phyloP scores from a whole-genome alignment of 495 filamentous ascomycete species.

The Staphylotrichum longicolle region DNA sequence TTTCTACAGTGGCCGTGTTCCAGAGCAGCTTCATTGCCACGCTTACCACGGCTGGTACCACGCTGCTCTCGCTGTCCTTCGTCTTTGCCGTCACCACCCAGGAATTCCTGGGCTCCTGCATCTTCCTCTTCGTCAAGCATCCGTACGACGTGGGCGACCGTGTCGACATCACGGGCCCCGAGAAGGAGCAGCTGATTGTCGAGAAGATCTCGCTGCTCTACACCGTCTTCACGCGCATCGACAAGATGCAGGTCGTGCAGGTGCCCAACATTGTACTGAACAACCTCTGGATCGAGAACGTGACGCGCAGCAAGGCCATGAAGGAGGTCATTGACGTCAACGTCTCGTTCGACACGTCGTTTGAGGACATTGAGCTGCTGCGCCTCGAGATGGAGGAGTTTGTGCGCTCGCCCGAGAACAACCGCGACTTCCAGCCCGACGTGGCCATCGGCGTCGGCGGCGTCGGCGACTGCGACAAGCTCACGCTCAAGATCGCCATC shows the following conservation, averaged over 20 bases:
- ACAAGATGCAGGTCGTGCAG: conserved; percentile 79
- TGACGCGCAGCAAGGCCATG: conserved; percentile 87
- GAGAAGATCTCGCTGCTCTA: conserved; percentile 93
- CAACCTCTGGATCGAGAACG: conserved; percentile 88
- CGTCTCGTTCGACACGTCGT: conserved; percentile 78
- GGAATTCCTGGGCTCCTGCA: conserved; percentile 91
- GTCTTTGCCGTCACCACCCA: conserved; percentile 88
- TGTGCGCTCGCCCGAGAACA: conserved; percentile 81
- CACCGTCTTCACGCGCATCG: conserved; percentile 84
- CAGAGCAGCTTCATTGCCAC: conserved; percentile 81
- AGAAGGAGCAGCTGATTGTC: conserved; percentile 68
- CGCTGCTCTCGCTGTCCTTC: conserved; percentile 89
- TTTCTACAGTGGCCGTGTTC: conserved; percentile 67
- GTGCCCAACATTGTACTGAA: conserved; percentile 89
- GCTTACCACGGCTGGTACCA: conserved; percentile 91
- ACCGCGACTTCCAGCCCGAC: conserved; percentile 85
- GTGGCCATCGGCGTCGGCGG: conserved; percentile 73
- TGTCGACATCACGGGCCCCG: conserved; percentile 69
- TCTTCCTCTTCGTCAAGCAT: conserved; percentile 98
- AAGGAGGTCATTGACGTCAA: conserved; percentile 76
- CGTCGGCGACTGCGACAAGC: conserved; percentile 82
- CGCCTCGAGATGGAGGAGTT: conserved; percentile 79
- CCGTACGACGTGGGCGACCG: conserved; percentile 88
- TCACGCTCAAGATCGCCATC: conserved; percentile 78
- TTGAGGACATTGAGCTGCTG: conserved; percentile 82